Base-by-base conservation (phyloP, 2,329 filamentous ascomycete genomes). In the Cladosporium sp. region DNA sequence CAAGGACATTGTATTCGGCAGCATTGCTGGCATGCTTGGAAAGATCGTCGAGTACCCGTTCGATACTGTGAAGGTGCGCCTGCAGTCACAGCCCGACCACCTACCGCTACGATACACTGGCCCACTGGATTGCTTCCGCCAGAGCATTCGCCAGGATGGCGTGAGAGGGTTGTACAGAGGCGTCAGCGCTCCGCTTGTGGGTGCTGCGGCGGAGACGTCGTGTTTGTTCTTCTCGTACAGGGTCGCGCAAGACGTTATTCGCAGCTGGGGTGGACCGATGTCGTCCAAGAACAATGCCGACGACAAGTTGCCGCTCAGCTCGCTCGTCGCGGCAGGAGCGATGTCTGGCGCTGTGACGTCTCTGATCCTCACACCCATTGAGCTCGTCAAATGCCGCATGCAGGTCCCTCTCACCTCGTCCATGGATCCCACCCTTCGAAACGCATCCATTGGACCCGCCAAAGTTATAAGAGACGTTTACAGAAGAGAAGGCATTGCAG, bases 1-100 rank as follows among this genome's bases (percentile, higher is more conserved):
- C 40, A 92, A 96, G 74, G 92, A 97, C 70, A 84, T 99, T 58
- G 71, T 88, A 11, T 97, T 91, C 73, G 94, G 94, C 72, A 97
- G 93, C 60, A 85, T 92, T 75, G 92, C 93, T 58, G 94, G 94
- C 61, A 85, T 95, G 60, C 87, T 90, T 37, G 93, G 93, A 63
- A 99, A 97, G 79, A 90, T 93, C 73, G 93, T 99, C 71, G 94
- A 99, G 74, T 99, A 97, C 73, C 94, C 94, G 22, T 99, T 99
- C 76, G 94, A 99, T 76, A 99, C 94, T 0, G 88, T 99, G 74
- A 99, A 99, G 77, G 94, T 99, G 61, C 89, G 94, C 40, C 84
- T 99, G 11, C 94, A 99, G 74, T 94, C 93, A n/a, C 93, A 97
- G 74, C 90, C 92, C 36, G 88, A 93, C 73, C 85, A 88, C 67